These are phyloP conservation scores for Pezizomycotina sp. DNA, from an alignment of 2,329 filamentous ascomycete genomes.

Conservation along the genomic window DNA sequence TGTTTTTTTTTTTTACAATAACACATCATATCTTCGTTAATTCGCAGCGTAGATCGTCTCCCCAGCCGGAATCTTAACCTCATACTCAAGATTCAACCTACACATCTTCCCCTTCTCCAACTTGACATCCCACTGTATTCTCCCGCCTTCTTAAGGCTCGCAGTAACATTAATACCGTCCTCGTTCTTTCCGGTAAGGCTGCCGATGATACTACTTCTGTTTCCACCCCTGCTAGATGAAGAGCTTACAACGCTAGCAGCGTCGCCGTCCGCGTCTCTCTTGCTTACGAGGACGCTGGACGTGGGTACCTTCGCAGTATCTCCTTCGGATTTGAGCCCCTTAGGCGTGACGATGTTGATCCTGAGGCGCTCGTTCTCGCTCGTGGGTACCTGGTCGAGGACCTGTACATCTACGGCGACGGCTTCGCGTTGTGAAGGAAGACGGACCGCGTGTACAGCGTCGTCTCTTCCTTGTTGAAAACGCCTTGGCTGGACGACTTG, in stretches of 20 bases:
- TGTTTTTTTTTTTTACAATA: too few relatives aligned
- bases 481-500: slow-evolving; percentile 25
- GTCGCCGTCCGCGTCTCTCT: background rate
- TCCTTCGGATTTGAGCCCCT: slow-evolving; percentile 33
- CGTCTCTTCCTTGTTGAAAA: slow-evolving; percentile 22
- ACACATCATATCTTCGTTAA: too few relatives aligned
- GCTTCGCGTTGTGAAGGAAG: slow-evolving; percentile 21
- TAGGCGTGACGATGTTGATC: slow-evolving; percentile 37
- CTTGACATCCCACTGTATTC: slow-evolving; percentile 41
- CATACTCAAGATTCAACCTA: slow-evolving; percentile 45
- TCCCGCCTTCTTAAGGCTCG: slow-evolving; percentile 41
- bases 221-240: slow-evolving; percentile 19
- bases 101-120: slow-evolving; percentile 42
- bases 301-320: slow-evolving; percentile 29
- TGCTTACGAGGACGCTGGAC: slow-evolving; percentile 1
- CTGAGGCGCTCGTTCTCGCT: slow-evolving; percentile 43
- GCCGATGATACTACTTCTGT: slow-evolving; percentile 9
- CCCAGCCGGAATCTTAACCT: slow-evolving; percentile 39
- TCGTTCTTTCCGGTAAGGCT: slow-evolving; percentile 25
- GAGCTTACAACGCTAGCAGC: background rate
- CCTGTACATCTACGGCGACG: slow-evolving; percentile 32
- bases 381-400: slow-evolving; percentile 46
- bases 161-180: slow-evolving; percentile 41
- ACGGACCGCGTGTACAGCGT: slow-evolving; percentile 21
- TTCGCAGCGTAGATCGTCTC: too few relatives aligned